These are phyloP conservation scores for Hypomyces perniciosus DNA, from an alignment of 2,329 filamentous ascomycete species.

Conservation along the genomic window DNA sequence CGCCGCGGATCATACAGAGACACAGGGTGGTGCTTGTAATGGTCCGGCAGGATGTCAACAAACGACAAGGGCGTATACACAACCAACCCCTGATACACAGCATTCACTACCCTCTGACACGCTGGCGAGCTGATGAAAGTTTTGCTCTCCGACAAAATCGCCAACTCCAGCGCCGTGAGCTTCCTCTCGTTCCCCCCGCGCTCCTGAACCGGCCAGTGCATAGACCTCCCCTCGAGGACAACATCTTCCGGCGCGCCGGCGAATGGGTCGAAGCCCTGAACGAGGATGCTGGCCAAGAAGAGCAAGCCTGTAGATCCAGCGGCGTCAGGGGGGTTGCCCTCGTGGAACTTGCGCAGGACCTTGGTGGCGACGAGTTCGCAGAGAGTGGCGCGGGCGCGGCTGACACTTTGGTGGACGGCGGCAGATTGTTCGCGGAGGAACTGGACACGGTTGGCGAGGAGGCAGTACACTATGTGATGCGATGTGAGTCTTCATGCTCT, in stretches of 20 bases:
- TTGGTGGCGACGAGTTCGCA: conserved; percentile 65
- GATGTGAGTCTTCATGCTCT: conserved; percentile 5
- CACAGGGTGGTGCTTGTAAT: conserved; percentile 65
- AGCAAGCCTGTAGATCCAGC: conserved; percentile 55
- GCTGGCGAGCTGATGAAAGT: conserved; percentile 58
- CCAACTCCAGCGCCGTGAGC: conserved; percentile 64
- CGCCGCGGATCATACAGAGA: conserved; percentile 62
- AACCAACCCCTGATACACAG: conserved; percentile 61
- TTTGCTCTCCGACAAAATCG: conserved; percentile 67
- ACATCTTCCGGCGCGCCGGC: conserved; percentile 60
- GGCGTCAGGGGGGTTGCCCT: conserved; percentile 46
- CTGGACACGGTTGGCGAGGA: conserved; percentile 64
- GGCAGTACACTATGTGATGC: conserved; percentile 54
- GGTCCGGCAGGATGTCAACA: conserved; percentile 67
- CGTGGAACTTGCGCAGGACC: conserved; percentile 61
- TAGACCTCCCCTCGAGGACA: conserved; percentile 38
- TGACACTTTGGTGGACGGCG: conserved; percentile 62
- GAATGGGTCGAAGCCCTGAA: conserved; percentile 66
- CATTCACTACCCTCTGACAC: conserved; percentile 64
- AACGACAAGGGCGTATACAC: conserved; percentile 66
- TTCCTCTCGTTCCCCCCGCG: conserved; percentile 43
- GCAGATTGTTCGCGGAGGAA: conserved; percentile 63
- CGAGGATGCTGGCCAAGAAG: conserved; percentile 60
- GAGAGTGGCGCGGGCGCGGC: conserved; percentile 59
- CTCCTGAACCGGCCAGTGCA: conserved; percentile 35